Evolutionary conservation across 2,329 filamentous ascomycete genomes (phyloP), one percentile per base, ranked within the genome.

Genomic region (Botryotinia calthae): DNA sequence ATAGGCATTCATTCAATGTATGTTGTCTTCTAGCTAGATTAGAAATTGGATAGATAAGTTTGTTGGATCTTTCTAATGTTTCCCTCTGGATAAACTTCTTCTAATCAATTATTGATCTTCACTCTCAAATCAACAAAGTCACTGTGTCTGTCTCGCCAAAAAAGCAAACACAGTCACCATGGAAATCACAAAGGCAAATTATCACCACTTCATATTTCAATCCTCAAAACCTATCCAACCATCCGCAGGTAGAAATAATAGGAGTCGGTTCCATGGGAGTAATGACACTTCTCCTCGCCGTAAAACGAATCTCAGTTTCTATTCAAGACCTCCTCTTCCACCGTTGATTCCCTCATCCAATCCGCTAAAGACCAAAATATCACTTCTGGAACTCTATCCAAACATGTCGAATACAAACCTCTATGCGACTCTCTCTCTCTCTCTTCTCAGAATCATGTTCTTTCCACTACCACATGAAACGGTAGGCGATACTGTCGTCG

Each of bases 191-290:
- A 31, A 28, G 34, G 65, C 25, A 25, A 68, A 34, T n/a, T 6
- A 22, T 51, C 22, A 37, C 3, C 14, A 48, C 18, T 18, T 12
- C 10, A 22, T 2, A 16, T 16, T 16, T 25, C 16, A 54, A 64
- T 31, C 6, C 10, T 34, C 44, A 14, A 51, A 65, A 65, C 2
- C 0, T 4, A 14, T 4, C 18, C 28, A 58, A 59, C 31, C 14
- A 40, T 28, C n/a, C 28, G 31, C n/a, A 73, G 84, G 80, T 89
- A 74, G 87, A 86, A 68, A 86, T 89, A 82, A 85, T 89, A 56
- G 87, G 87, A 34, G 86, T 85, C 28, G 87, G 87, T 7, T 86
- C 84, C 76, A 90, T 89, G 86, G 88, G 88, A 6, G 86, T 85
- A 73, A 87, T 90, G 84, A 84, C 86, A 16, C 81, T 90, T 22